Evolutionary conservation across 108 stramenopile genomes (phyloP), one percentile per base, ranked within the genome.

Genomic region (Mayamaea pseudoterrestris): DNA sequence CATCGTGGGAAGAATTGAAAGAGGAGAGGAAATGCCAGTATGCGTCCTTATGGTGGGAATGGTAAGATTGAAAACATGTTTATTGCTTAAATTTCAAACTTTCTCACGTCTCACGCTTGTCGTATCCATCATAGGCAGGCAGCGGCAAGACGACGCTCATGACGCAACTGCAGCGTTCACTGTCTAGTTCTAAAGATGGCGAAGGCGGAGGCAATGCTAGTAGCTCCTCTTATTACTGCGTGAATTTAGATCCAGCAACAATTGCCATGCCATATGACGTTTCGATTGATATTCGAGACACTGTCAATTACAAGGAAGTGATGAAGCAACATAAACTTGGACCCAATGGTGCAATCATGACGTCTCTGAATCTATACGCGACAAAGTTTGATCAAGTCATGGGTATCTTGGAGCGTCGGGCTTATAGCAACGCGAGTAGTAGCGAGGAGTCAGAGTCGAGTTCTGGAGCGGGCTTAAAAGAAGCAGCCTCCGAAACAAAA

Each of bases 331-430:
- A 99, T 57, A 78, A 82, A 34, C 68, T 99, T 2, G 98, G 98
- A 28, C 98, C 98, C 3, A 99, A 99, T 72, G 98, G 98, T 2
- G 98, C 90, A 11, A 99, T 99, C 55, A 77, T 97, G 61, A 99
- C 98, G 1, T 83, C 84, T 16, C 64, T 99, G 37, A 99, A 99
- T 64, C 77, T 99, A 20, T 98, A 96, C 51, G 83, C 95, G 5
- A 99, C 98, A 7, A 90, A 94, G 47, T 99, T 99, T 59, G 98
- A 98, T 69, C 93, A 97, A 63, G 97, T 99, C 14, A 73, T 99
- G 56, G 34, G 44, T 14, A 87, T 99, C 49, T 55, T 97, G 44
- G 96, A 99, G 65, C 47, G 71, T 31, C 64, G 98, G 22, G 71
- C 79, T 4, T 69, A 63, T 29, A 52, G 61, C 20, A 27, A 50